These are phyloP conservation scores for Cryptococcus sp. DNA, from an alignment of 1,284 basidiomycete genomes.

Conservation along the genomic window DNA sequence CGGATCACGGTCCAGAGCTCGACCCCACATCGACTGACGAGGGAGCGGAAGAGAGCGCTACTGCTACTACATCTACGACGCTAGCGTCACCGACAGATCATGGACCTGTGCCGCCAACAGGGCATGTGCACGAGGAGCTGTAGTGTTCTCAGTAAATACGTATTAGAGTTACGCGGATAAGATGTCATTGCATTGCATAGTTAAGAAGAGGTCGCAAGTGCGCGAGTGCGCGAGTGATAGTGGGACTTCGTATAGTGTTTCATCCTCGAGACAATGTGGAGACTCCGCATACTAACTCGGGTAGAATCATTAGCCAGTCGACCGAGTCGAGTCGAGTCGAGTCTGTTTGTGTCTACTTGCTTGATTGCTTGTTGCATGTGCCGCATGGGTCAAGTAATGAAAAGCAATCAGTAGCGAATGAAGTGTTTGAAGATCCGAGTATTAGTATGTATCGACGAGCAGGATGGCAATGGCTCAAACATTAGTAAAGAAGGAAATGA, in stretches of 20 bases:
- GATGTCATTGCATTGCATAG: too few relatives aligned
- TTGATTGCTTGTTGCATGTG: too few relatives aligned
- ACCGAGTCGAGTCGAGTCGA: too few relatives aligned
- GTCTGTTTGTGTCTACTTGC: too few relatives aligned
- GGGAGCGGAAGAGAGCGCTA: slow-evolving; percentile 2
- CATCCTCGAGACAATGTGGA: too few relatives aligned
- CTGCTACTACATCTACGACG: neutral
- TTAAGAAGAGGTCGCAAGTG: too few relatives aligned
- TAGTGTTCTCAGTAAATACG: neutral
- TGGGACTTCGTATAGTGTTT: too few relatives aligned
- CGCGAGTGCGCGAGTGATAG: too few relatives aligned
- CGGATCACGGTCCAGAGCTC: slow-evolving; percentile 6
- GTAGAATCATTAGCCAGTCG: too few relatives aligned
- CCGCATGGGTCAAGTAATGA: too few relatives aligned
- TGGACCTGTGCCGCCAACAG: slow-evolving; percentile 2
- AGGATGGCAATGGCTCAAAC: neutral
- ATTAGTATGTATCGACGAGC: neutral
- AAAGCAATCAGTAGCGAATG: neutral
- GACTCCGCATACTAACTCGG: too few relatives aligned
- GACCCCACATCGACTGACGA: slow-evolving; percentile 5
- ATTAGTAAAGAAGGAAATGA: neutral
- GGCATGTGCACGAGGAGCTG: slow-evolving; percentile 6
- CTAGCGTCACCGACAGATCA: neutral
- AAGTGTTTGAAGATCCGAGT: neutral
- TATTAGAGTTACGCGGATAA: too few relatives aligned